Base-by-base conservation (phyloP, 768 basidiomycete genomes). In the Paxillus ammoniavirescens region DNA sequence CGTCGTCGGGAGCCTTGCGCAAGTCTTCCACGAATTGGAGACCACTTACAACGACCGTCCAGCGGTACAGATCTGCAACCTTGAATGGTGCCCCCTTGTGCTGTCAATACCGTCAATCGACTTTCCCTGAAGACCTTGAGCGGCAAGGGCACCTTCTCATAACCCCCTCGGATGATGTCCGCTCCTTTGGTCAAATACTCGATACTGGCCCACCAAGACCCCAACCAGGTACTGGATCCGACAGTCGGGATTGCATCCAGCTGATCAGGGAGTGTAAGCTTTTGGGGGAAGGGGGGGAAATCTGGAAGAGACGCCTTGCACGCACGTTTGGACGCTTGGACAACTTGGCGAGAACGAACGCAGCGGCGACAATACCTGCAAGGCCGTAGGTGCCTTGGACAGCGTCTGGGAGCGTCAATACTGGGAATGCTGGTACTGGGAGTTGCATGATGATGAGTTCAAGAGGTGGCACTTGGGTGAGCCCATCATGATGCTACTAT, bases 1-100 rank as follows among this genome's bases (percentile, higher is more conserved):
- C 56, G n/a, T 72, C 70, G 13, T 77, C 74, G 0, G 75, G 63
- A 7, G 74, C 72, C 45, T 65, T 75, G 6, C 67, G 56, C 7
- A 79, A 26, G 30, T 80, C 77, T 4, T 77, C 71, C 28, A 77
- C 58, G 10, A 68, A 50, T 23, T 63, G 52, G 1, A 54, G 59
- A 5, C 68, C 65, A 21, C 61, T 66, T 1, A 73, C 55, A 6
- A 81, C 49, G 23, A 80, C 70, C 0, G 66, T 56, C 79, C 79
- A 81, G 41, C 60, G 57, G 10, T 48, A 37, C 15, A 64, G 28
- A 10, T 54, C 50, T 1, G 70, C 53, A 28, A 72, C 52, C 47
- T 69, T 72, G 61, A 72, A 74, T 15, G 62, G 45, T 2, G 56
- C 51, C 18, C 44, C 52, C 37, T 65, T 63, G 58, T 67, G 58